A percentile compares a stretch with the other conserved stretches of the same genome.
phyloP scores from a whole-genome alignment of 2,329 filamentous ascomycete genomes.

The Calonectria fujianensis region DNA sequence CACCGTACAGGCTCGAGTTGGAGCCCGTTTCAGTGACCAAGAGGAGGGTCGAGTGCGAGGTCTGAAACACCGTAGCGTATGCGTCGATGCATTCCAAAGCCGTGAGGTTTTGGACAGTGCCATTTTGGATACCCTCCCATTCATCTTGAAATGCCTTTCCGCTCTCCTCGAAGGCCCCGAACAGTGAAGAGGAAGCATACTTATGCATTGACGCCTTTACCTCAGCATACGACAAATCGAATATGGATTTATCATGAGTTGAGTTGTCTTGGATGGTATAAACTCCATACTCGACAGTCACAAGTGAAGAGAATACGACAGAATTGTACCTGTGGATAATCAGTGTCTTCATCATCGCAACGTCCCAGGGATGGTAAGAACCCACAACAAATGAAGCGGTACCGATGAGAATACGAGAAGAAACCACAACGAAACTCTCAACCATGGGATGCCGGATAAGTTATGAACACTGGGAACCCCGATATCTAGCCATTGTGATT shows the following conservation, averaged over 20 bases:
- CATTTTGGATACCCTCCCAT: conserved; percentile 7
- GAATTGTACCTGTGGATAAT: conserved; percentile 36
- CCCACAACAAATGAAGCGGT: conserved; percentile 39
- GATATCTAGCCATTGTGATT: conserved; percentile 45
- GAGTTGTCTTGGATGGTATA: not conserved
- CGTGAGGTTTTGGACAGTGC: conserved; percentile 22
- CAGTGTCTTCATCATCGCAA: not conserved
- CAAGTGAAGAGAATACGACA: conserved; percentile 33
- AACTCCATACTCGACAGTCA: conserved; percentile 6
- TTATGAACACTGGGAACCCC: conserved; percentile 46
- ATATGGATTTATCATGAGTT: not conserved
- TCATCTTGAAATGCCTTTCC: not conserved
- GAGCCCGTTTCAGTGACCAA: conserved; percentile 17
- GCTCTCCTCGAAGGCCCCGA: fast-evolving
- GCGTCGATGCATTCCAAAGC: conserved; percentile 31
- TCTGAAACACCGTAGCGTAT: conserved; percentile 36
- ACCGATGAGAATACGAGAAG: conserved; percentile 29
- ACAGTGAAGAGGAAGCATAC: not conserved
- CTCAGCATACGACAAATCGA: not conserved
- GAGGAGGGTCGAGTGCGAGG: conserved; percentile 21
- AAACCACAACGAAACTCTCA: conserved; percentile 21
- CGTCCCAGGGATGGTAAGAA: not conserved
- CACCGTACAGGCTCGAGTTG: not conserved
- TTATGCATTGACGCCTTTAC: not conserved
- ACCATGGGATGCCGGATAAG: conserved; percentile 19